Evolutionary conservation across 345 rosid genomes (phyloP), one percentile per base, ranked within the genome.

Genomic region (Citrus inodora): DNA sequence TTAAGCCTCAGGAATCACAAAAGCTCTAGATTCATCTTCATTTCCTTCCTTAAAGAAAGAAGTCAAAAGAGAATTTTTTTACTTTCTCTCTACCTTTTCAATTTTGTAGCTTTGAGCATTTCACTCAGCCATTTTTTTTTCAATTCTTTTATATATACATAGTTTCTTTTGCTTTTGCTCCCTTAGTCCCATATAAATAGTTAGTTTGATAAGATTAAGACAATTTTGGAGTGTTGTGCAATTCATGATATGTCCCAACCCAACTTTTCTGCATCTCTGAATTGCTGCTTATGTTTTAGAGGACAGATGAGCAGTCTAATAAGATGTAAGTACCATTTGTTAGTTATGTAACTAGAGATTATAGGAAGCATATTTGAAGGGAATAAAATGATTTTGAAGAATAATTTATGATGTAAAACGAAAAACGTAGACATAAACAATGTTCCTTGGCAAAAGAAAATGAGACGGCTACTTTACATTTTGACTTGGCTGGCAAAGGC

Each of bases 401-500:
- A 46, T 10, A 10, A 33, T 27, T 40, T 65, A 27, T 75, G 70
- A 75, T 64, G 62, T 24, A 64, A 10, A 38, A 1, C 3, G 13
- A n/a, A 37, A 37, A 32, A 7, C 7, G 11, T 46, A 30, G 33
- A 30, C 58, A 28, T 62, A 74, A 9, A 19, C 40, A 40, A 64
- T 75, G 46, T 64, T 75, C 48, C 27, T 40, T 59, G 14, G 51
- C 65, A 56, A 42, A 73, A 30, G 55, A 9, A 62, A 16, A 46
- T 17, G 21, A 30, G 70, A 60, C 13, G 9, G 42, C 61, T 62
- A 63, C 32, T 24, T 21, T 27, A 42, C 58, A 64, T 63, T 42
- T 22, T 75, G 58, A 19, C 38, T 30, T 46, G 40, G 58, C 69
- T 42, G 42, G 70, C 62, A 75, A 75, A 42, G 56, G 66, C 77